These are phyloP conservation scores for Saccharomycopsis selenospora DNA, from an alignment of 805 yeast genomes.

Conservation along the genomic window DNA sequence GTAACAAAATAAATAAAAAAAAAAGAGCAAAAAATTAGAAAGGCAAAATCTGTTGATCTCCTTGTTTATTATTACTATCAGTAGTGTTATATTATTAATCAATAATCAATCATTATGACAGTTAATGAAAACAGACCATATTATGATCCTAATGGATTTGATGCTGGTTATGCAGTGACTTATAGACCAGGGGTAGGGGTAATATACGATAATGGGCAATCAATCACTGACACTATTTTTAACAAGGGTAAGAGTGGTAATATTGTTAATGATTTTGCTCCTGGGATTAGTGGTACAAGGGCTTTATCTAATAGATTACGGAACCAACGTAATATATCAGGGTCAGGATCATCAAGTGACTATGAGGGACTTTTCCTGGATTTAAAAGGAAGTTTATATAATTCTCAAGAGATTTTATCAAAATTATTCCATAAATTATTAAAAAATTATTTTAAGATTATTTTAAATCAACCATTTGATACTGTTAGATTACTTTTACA, in stretches of 20 bases:
- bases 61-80: too few relatives aligned
- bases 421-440: constrained; percentile 55
- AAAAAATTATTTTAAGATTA: constrained; percentile 59
- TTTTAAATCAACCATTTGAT: constrained; percentile 84
- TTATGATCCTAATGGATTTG: constrained; percentile 59
- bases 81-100: too few relatives aligned
- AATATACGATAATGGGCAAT: constrained; percentile 37
- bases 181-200: constrained; percentile 59
- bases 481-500: constrained; percentile 72
- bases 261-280: neutral
- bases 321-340: neutral
- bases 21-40: too few relatives aligned
- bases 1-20: too few relatives aligned
- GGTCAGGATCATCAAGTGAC: neutral
- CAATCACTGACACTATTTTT: constrained; percentile 27
- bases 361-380: constrained; percentile 2
- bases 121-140: constrained; percentile 54
- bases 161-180: constrained; percentile 55
- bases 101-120: too few relatives aligned
- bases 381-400: constrained; percentile 21
- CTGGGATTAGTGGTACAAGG: neutral
- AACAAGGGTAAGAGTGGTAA: constrained; percentile 3
- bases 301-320: neutral
- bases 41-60: too few relatives aligned
- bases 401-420: constrained; percentile 48